Evolutionary conservation across 371 early-diverging fungal species (phyloP), one percentile per base, ranked within the genome.

Genomic region (Haplosporangium sp.): DNA sequence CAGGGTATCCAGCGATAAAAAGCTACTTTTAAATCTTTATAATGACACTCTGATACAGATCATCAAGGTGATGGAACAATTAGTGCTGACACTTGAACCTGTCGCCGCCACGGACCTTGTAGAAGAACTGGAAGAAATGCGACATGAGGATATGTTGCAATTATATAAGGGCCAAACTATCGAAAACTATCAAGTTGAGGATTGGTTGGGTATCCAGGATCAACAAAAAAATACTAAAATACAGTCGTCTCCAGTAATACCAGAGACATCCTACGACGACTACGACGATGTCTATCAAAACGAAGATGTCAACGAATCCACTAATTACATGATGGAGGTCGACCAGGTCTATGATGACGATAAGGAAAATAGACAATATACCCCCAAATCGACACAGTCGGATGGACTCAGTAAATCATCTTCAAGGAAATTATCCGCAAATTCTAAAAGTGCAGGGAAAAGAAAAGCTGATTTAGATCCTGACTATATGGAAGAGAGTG

Each of bases 21-120:
- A 39, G 27, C 61, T 61, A 11, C 58, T 65, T 11, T 9, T 42
- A 8, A 42, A 55, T 2, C 45, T 69, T 9, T 57, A 56, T 17
- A 34, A 59, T 8, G 39, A 70, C 52, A 75, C 63, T 3, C n/a
- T 70, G 39, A 57, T 44, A 15, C 40, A 27, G 27, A 58, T 69
- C 19, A 58, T 47, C 17, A 34, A 44, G 8, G 61, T 40, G 17
- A 47, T 75, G 34, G n/a, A 5, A 1, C 11, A 1, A 1, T 34
- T 27, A 35, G 2, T 61, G 15, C 20, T 63, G 13, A 6, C 62
- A 2, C 59, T 67, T 17, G 52, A 55, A 13, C 63, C 57, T 2
- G 56, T 62, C 3, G 19, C 35, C 4, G 55, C 50, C 45, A 15
- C 7, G 15, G 72, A 67, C 4, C 19, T 58, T 34, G 65, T 48